phyloP scores from a whole-genome alignment of 129 eudicot genomes.

The Artemisia argyi region DNA sequence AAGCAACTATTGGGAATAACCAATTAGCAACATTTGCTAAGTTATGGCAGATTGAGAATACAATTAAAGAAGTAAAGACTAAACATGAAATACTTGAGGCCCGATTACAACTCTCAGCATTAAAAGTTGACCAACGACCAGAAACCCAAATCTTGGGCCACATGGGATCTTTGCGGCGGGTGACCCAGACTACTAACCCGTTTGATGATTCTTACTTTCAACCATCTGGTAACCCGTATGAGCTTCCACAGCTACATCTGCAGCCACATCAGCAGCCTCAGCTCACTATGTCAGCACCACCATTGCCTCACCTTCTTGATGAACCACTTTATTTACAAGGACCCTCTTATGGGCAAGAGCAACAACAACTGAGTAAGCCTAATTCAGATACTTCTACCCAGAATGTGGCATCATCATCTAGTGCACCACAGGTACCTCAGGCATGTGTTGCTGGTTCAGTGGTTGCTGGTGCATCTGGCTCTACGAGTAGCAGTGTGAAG shows the following conservation, averaged over 20 bases:
- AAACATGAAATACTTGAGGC: constrained; percentile 70
- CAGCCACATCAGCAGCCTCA: constrained; percentile 26
- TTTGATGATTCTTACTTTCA: constrained; percentile 38
- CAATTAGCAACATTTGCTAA: constrained; percentile 39
- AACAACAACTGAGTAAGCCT: neutral
- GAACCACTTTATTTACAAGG: neutral
- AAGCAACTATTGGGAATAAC: constrained; percentile 51
- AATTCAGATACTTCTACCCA: neutral
- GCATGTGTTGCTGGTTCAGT: constrained; percentile 44
- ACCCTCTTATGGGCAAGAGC: neutral
- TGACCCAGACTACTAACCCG: constrained; percentile 36
- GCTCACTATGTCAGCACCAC: constrained; percentile 36
- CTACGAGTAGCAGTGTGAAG: constrained; percentile 41
- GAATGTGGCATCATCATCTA: neutral
- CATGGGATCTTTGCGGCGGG: constrained; percentile 29
- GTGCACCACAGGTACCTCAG: neutral
- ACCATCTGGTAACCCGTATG: constrained; percentile 31
- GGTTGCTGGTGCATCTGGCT: constrained; percentile 40
- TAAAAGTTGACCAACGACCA: too few species aligned
- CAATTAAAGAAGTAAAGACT: constrained; percentile 63
- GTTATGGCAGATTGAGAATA: constrained; percentile 60
- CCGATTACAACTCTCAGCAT: constrained; percentile 42
- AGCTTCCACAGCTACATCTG: constrained; percentile 18
- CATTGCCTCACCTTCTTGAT: neutral
- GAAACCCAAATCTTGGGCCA: constrained; percentile 13